These are phyloP conservation scores for Colletotrichum higginsianum DNA, from an alignment of 2,329 filamentous ascomycete species.

Conservation along the genomic window DNA sequence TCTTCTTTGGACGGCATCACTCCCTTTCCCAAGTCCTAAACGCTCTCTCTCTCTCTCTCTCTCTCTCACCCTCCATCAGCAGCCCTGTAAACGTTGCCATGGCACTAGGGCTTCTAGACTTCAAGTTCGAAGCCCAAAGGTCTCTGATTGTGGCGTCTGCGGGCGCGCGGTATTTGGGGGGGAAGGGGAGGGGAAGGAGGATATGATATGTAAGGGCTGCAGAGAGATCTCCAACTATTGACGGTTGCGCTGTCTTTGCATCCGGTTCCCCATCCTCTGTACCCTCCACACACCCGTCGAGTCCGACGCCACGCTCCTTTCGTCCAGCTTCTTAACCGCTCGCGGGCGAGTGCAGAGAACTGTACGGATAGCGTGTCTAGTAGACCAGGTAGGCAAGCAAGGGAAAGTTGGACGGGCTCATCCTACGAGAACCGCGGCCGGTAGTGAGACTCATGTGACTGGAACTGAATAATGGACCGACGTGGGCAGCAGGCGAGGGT, in stretches of 20 bases:
- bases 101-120: conserved; percentile 36
- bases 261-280: too few species aligned
- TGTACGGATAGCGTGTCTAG: not conserved
- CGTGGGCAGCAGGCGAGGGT: not conserved
- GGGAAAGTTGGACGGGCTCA: conserved; percentile 15
- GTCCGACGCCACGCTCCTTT: not conserved
- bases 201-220: conserved; percentile 8
- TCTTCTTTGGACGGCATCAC: conserved; percentile 8
- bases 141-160: conserved; percentile 30
- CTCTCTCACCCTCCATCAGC: conserved; percentile 10
- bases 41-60: too few species aligned
- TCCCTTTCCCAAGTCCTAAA: not conserved
- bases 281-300: not conserved
- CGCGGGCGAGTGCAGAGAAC: not conserved
- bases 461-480: conserved; percentile 23
- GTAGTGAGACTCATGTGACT: conserved; percentile 28
- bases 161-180: conserved; percentile 17
- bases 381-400: conserved; percentile 2
- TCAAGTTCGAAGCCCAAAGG: conserved; percentile 5
- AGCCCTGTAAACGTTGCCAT: conserved; percentile 36
- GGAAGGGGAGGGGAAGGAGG: too few species aligned
- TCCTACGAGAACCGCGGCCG: conserved; percentile 25
- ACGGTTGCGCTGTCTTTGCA: conserved; percentile 3
- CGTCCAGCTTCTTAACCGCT: not conserved
- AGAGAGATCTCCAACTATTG: not conserved